Evolutionary conservation across 139 green algal genomes (phyloP).

Genomic region (Tetraselmis striata): DNA sequence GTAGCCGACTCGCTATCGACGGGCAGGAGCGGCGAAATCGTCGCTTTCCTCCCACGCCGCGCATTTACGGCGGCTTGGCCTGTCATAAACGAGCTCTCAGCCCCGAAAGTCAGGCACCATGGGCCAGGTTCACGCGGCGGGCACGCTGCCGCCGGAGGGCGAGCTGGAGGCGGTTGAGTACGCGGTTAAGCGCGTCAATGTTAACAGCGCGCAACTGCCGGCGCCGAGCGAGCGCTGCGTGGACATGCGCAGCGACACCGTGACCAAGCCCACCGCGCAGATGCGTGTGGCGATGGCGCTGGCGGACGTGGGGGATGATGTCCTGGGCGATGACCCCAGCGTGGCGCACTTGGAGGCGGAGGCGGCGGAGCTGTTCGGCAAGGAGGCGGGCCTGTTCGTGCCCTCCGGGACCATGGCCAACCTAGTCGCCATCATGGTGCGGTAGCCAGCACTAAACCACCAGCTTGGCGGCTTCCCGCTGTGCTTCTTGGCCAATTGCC

Average conservation of each 20-base stretch:
- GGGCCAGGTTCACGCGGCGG: not conserved
- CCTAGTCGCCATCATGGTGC: slow-evolving; percentile 52
- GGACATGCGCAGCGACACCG: slow-evolving; percentile 60
- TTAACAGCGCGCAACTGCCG: not conserved
- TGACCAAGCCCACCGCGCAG: slow-evolving; percentile 52
- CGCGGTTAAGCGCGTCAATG: not conserved
- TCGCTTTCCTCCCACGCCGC: no score
- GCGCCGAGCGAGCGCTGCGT: slow-evolving; percentile 2
- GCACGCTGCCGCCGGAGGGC: not conserved
- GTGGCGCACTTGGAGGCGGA: slow-evolving; percentile 49
- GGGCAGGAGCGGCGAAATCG: no score
- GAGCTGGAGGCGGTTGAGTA: not conserved
- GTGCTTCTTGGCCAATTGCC: no score
- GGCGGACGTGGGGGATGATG: slow-evolving; percentile 67
- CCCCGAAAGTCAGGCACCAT: no score
- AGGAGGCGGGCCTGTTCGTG: slow-evolving; percentile 66
- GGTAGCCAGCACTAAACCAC: no score
- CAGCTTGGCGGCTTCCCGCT: no score
- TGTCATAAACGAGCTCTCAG: no score
- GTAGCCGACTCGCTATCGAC: no score
- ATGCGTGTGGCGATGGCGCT: slow-evolving; percentile 54
- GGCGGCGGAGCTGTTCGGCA: slow-evolving; percentile 52
- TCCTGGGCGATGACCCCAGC: slow-evolving; percentile 67
- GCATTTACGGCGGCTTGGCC: no score
- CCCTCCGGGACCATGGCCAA: slow-evolving; percentile 75